Base-by-base conservation (phyloP, 2,329 filamentous ascomycete species). In the Talaromyces sp. region DNA sequence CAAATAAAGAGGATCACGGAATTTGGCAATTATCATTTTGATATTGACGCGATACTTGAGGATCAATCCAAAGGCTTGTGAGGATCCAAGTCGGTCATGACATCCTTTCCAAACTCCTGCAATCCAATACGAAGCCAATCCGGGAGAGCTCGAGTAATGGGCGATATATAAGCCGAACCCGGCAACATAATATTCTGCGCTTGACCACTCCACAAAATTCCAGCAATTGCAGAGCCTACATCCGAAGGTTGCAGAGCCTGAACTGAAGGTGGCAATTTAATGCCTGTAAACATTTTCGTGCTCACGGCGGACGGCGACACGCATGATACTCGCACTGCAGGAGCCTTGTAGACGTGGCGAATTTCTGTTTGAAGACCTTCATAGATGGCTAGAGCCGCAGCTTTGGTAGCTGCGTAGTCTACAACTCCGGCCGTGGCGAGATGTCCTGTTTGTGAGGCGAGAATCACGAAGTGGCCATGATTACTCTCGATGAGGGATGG, bases 401-500 rank as follows among this genome's bases (percentile, higher is more conserved):
- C 83, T 76, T 92, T 92, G 66, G 82, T 84, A 7, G 85, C 81
- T 1, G 81, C 79, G 75, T 92, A 92, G 75, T 91, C 88, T 40
- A 87, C 83, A 80, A 90, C 83, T 67, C 82, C 82, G 2, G 88
- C 84, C 0, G 85, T 82, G 1, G 83, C 79, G 7, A 86, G 67
- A 75, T 84, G 90, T 12, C 83, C 82, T 0, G 88, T 87, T 56
- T 85, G 80, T 1, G 83, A 87, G 14, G 89, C 85, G 23, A 92
- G 82, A 0, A 87, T 91, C 23, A 91, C 87, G 44, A 92, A 73
- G 81, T 89, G 89, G 64, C 89, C 89, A 76, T 92, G 88, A 76
- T 91, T 86, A 12, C 71, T 71, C 7, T 75, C 71, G 58, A 88
- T 75, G 82, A 92, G 88, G 66, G 77, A 72, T 0, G 89, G 89